A percentile compares a stretch with the other conserved stretches of the same genome.
Evolutionary conservation across 2,329 filamentous ascomycete genomes (phyloP).

Genomic region (Arthrobotrys sinensis): DNA sequence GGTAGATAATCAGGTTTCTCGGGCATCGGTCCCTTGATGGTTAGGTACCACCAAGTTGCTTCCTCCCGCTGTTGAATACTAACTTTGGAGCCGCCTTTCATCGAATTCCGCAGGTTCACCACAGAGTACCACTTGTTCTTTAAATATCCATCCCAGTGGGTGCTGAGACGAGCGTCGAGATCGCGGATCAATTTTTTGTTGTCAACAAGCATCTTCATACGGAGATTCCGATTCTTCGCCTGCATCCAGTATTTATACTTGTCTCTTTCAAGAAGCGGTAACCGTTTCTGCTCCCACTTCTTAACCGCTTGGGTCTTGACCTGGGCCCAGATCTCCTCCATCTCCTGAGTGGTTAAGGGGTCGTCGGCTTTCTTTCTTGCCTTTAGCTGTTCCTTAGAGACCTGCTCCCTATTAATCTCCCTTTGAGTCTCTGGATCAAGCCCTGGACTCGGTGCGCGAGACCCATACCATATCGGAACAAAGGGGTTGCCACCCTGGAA

Average conservation of each 20-base stretch:
- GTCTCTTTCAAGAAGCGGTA: conserved; percentile 10
- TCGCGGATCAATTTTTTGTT: conserved; percentile 43
- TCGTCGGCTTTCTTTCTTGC: background rate
- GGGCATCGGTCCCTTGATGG: conserved; percentile 52
- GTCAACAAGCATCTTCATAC: conserved; percentile 9
- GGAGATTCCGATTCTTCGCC: conserved; percentile 28
- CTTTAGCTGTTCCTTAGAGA: background rate
- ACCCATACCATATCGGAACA: background rate
- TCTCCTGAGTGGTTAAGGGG: conserved; percentile 19
- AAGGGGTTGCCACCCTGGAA: background rate
- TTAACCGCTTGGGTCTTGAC: background rate
- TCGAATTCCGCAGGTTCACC: conserved; percentile 36
- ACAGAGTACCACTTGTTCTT: conserved; percentile 38
- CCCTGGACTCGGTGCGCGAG: conserved; percentile 8
- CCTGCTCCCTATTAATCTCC: conserved; percentile 16
- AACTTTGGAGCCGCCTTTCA: conserved; percentile 43
- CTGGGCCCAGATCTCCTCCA: conserved; percentile 2
- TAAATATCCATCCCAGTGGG: conserved; percentile 45
- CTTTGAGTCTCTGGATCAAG: conserved; percentile 15
- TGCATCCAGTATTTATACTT: conserved; percentile 32
- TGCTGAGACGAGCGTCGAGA: conserved; percentile 44
- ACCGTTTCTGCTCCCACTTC: conserved; percentile 4
- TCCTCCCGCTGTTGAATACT: conserved; percentile 58
- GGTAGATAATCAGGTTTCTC: conserved; percentile 6
- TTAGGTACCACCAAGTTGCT: conserved; percentile 47